Evolutionary conservation across 140 eudicot genomes (phyloP), one percentile per base, ranked within the genome.

Genomic region (Senecio squalidus): DNA sequence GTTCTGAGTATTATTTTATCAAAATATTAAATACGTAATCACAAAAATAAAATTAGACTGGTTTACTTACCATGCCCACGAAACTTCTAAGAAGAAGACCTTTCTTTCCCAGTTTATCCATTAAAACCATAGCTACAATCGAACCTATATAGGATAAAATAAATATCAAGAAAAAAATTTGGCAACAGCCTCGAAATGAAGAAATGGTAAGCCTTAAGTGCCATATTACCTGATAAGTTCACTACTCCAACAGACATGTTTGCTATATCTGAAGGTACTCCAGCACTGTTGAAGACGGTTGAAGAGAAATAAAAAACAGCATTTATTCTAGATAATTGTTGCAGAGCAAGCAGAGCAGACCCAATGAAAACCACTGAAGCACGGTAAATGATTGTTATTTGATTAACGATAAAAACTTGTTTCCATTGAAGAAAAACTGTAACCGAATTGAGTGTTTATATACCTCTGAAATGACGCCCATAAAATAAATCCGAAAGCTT

Each of bases 251-350:
- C 82, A 39, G 73, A 74, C 58, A 77, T 77, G 67, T 89, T 89
- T 20, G 88, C 97, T 38, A 72, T 70, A 55, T 84, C 86, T 38
- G 97, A 72, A 63, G 97, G 86, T 23, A 84, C 88, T 58, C 92
- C 97, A 45, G 88, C 92, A 59, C 80, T 73, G 73, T 61, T 79
- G 77, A 89, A 89, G 44, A 85, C 93, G 28, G 84, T 74, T 26
- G 95, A 89, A 62, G 97, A 89, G 77, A 89, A 89, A 77, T 81
- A 89, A 62, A 89, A 89, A 23, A 89, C 82, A 43, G 92, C 95
- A 53, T 89, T 89, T 66, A 89, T 84, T 30, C 97, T 95, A n/a
- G 95, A 89, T 24, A 89, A 62, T 74, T 89, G 95, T 75, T 89
- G 96, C 66, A 88, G 65, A 58, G 84, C 95, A 70, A 78, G 89